Base-by-base conservation (phyloP, 2,329 filamentous ascomycete species). In the Graphilbum sp. region DNA sequence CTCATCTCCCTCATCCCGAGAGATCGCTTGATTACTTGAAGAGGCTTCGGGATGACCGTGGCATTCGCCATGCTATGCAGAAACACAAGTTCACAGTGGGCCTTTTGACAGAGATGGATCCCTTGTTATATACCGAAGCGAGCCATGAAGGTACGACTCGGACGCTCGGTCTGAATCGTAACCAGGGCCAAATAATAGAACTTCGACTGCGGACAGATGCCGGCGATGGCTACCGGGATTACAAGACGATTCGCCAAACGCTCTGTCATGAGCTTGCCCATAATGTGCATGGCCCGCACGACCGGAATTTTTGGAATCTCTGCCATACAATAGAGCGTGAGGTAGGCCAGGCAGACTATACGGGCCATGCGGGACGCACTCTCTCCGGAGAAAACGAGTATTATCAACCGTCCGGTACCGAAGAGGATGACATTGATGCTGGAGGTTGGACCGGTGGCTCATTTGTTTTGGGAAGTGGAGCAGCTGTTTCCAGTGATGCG, bases 191-290 rank as follows among this genome's bases (percentile, higher is more conserved):
- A 55, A 83, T 85, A 1, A 94, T 98, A 40, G 87, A 96, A 64
- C 59, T 98, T 43, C 67, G 90, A 0, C 60, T 98, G 27, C 67
- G 90, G n/a, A 96, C 90, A 1, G 90, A 98, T 59, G 83, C 82
- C 3, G 85, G 90, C 54, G 86, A 94, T 54, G 90, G 90, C 1
- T 96, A 94, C 52, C 65, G 90, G 29, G 85, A 95, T 54, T 98
- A 96, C 60, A 79, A 79, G 49, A 87, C 80, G 0, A 92, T 98
- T 35, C 72, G 90, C 37, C 83, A 82, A 48, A 96, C 90, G 34
- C 64, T 98, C 12, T 96, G 88, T 53, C 90, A 98, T 60, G 90
- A 98, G 62, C 66, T 98, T 16, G 79, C 87, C 46, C 90, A 98
- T 57, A 95, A 94, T 50, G 83, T 94, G 10, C 79, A 80, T 59